phyloP scores from a whole-genome alignment of 148 eudicot species.

The Vaccinium vitisidaea region DNA sequence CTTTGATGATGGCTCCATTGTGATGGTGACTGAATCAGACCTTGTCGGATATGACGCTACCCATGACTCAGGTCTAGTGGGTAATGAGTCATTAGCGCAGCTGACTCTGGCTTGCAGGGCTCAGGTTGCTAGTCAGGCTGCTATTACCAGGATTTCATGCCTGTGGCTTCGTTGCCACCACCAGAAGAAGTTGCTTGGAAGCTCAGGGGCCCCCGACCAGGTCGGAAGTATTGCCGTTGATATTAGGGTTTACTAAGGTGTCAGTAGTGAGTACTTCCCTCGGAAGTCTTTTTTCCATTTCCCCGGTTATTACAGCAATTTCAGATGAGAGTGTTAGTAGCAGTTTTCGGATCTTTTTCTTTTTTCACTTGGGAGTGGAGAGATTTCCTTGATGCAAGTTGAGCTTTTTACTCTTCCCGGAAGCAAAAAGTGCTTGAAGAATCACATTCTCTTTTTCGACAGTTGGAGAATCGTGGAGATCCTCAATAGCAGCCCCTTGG shows the following conservation, averaged over 20 bases:
- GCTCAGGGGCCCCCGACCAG: conserved; percentile 15
- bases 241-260: conserved; percentile 27
- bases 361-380: neutral
- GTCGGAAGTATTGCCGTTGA: conserved; percentile 25
- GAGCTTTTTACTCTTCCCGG: neutral
- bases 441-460: no score
- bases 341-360: neutral
- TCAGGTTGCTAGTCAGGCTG: conserved; percentile 46
- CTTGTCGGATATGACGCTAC: conserved; percentile 50
- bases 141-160: conserved; percentile 46
- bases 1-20: conserved; percentile 50
- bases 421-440: neutral
- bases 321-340: neutral
- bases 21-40: conserved; percentile 51
- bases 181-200: conserved; percentile 20
- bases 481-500: no score
- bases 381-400: neutral
- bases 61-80: conserved; percentile 16
- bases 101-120: conserved; percentile 36
- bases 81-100: conserved; percentile 21
- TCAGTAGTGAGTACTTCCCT: neutral
- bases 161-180: conserved; percentile 43
- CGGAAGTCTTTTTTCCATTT: neutral
- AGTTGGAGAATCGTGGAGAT: no score
- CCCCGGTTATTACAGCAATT: neutral